Base-by-base conservation (phyloP, 768 basidiomycete species). In the Heimioporus sp. region DNA sequence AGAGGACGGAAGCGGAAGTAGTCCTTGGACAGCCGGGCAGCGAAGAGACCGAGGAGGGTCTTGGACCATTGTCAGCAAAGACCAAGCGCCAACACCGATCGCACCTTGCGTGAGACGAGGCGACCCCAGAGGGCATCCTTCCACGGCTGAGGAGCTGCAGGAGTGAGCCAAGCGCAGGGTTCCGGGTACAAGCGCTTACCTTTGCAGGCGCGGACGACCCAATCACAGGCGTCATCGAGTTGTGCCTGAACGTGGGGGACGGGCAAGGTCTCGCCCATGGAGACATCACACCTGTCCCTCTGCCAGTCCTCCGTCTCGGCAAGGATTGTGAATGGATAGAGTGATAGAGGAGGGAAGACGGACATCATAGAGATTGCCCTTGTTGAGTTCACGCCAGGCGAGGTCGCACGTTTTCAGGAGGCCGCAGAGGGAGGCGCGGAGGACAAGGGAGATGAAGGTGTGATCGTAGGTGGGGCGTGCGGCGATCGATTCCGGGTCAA, bases 291-390 rank as follows among this genome's bases (percentile, higher is more conserved):
- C 70, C 93, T 94, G 56, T 97, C 93, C 51, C 87, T 79, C 66
- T 92, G 90, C 85, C 90, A 92, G 60, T 93, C 91, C 75, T 93
- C 92, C 54, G 80, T 75, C 91, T 92, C 52, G 24, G 24, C 24
- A 28, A 28, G 5, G 24, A 28, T n/a, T n/a, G n/a, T 17, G 46
- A 54, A 58, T 41, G 50, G 38, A 21, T 13, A 28, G 24, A 56
- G 49, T 4, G 44, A 38, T 16, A 41, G 30, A 55, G 35, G 15
- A 57, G 59, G 52, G 62, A 39, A 44, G 50, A 76, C 86, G 60
- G 60, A 92, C 92, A 72, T 98, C 94, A 51, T 83, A 75, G 30
- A 92, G 75, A 37, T 81, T 77, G 19, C 85, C 86, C 62, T 82
- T 85, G n/a, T 80, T 78, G 5, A 98, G 72, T 61, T 94, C 92